Base-by-base conservation (phyloP, 2,329 filamentous ascomycete species). In the Aspergillus uvarum region DNA sequence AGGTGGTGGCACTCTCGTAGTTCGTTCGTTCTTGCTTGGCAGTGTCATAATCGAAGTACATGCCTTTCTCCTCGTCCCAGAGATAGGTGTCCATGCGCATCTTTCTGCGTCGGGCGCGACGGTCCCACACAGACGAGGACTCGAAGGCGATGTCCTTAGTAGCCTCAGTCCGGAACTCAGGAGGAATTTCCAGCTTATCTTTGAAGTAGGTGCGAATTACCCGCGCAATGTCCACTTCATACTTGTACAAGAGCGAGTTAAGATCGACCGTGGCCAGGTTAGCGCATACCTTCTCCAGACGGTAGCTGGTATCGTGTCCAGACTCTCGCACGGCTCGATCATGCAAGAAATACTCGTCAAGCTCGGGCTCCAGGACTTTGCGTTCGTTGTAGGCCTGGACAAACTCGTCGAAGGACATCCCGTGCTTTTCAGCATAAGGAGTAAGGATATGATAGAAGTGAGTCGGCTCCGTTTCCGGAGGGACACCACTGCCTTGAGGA, bases 11-110 rank as follows among this genome's bases (percentile, higher is more conserved):
- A 65, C 87, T 90, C 79, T 98, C 95, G 74, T 98, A 98, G 14
- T 83, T 86, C 66, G 87, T 92, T 70, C 90, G 91, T 77, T 92
- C 78, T 72, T 92, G 87, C 76, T 89, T 91, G 63, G 84, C 87
- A 0, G 92, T 96, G 79, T 99, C 85, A 76, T 98, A 99, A 78
- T 99, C 95, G 72, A 98, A 98, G 82, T 92, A 99, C 91, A 98
- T 96, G 60, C 94, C 94, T 73, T 90, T 87, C 67, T 91, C 83
- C 67, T 94, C 89, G 72, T 96, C 90, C 95, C 95, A 99, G 74
- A 96, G 87, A 71, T 95, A 92, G 79, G 92, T 95, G 77, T 98
- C 91, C 69, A 98, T 95, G 8, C 87, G 87, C 67, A 88, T 82
- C 81, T 95, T 94, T 70, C 95, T 88, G 69, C 88, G 86, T 79